These are phyloP conservation scores for Aspergillus hortae DNA, from an alignment of 2,329 filamentous ascomycete genomes.

Conservation along the genomic window DNA sequence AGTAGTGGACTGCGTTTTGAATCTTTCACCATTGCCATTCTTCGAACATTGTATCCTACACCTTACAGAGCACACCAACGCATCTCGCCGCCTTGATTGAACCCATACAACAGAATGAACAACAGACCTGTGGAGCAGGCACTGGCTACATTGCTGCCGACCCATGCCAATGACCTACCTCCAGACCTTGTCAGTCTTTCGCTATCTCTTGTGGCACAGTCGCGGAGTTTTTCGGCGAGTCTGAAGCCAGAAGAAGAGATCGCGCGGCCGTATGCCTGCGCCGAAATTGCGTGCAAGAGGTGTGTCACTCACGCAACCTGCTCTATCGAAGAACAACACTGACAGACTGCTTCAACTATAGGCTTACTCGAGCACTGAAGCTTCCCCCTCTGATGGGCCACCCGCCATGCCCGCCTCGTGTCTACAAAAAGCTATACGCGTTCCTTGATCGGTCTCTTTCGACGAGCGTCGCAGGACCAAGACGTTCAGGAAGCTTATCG, in stretches of 20 bases:
- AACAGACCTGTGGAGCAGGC: constrained; percentile 69
- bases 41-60: no score
- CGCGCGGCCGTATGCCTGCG: constrained; percentile 78
- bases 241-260: constrained; percentile 85
- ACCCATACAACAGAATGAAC: constrained; percentile 53
- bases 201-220: constrained; percentile 72
- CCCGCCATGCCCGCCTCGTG: constrained; percentile 72
- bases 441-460: constrained; percentile 72
- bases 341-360: constrained; percentile 29
- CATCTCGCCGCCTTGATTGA: not conserved
- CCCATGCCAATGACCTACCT: constrained; percentile 64
- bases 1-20: no score
- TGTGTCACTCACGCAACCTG: constrained; percentile 29
- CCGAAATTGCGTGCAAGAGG: constrained; percentile 86
- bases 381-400: constrained; percentile 72
- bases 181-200: constrained; percentile 68
- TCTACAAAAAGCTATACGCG: constrained; percentile 79
- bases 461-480: constrained; percentile 30
- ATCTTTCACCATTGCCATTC: no score
- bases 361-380: constrained; percentile 71
- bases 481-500: constrained; percentile 32
- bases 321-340: not conserved
- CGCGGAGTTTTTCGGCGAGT: constrained; percentile 69
- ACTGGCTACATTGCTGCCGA: constrained; percentile 70
- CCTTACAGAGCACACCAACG: not conserved